These are phyloP conservation scores for Neotropicomus parvogracilis DNA, from an alignment of 1,284 basidiomycete species.

Conservation along the genomic window DNA sequence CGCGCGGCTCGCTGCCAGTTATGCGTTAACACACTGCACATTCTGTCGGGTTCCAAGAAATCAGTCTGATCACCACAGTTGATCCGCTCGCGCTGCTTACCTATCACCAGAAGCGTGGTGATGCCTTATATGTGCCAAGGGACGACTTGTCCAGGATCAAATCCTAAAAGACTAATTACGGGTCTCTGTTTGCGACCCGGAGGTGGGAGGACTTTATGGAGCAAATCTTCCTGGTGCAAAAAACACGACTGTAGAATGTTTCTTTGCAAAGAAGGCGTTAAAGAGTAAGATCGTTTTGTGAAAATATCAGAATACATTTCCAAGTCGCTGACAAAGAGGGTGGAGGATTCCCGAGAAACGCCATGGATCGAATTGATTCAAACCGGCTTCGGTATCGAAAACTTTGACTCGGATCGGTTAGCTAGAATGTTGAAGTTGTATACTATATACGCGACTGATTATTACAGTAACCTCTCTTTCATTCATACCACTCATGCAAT, in stretches of 20 bases:
- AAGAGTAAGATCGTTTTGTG: neutral
- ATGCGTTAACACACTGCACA: constrained; percentile 14
- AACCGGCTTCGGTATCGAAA: too few relatives aligned
- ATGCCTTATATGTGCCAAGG: constrained; percentile 12
- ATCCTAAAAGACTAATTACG: too few relatives aligned
- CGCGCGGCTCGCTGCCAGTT: constrained; percentile 16
- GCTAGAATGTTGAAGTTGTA: too few relatives aligned
- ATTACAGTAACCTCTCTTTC: too few relatives aligned
- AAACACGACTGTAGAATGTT: constrained; percentile 17
- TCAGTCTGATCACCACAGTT: constrained; percentile 12
- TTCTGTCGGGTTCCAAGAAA: constrained; percentile 15
- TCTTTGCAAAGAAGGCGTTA: constrained; percentile 1
- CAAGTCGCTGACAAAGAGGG: neutral
- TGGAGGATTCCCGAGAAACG: constrained; percentile 5
- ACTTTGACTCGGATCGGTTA: too few relatives aligned
- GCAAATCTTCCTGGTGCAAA: constrained; percentile 9
- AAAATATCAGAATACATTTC: neutral
- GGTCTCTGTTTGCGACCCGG: too few relatives aligned
- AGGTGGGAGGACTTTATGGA: constrained; percentile 25
- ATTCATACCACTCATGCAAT: too few relatives aligned
- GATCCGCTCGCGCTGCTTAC: constrained; percentile 19
- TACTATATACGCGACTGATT: too few relatives aligned
- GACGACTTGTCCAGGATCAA: constrained; percentile 16
- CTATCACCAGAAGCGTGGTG: constrained; percentile 18
- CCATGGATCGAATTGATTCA: too few relatives aligned